A percentile compares a stretch with the other conserved stretches of the same genome.
phyloP scores from a whole-genome alignment of 116 monocot genomes.

The Iris pallida region DNA sequence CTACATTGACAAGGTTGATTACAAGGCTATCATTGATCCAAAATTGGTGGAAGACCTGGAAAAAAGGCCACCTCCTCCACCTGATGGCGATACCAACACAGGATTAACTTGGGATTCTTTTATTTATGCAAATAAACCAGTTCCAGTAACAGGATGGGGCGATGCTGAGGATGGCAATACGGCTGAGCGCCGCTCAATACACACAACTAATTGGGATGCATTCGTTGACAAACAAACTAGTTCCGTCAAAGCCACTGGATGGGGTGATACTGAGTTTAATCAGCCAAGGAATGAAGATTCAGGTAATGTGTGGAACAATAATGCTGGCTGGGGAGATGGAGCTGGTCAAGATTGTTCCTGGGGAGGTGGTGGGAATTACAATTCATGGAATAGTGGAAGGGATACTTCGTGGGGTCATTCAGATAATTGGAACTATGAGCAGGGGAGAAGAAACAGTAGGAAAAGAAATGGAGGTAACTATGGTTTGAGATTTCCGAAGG shows the following conservation, averaged over 20 bases:
- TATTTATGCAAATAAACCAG: not conserved
- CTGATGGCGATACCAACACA: not conserved
- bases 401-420: slow-evolving; percentile 6
- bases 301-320: slow-evolving; percentile 5
- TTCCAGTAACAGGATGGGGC: not conserved
- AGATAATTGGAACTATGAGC: slow-evolving; percentile 8
- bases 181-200: not conserved
- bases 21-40: slow-evolving; percentile 36
- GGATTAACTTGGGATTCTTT: not conserved
- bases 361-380: not conserved
- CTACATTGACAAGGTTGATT: slow-evolving; percentile 45
- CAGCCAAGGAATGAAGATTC: not conserved
- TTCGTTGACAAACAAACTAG: not conserved
- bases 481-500: slow-evolving; percentile 19
- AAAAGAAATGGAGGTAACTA: slow-evolving; percentile 22
- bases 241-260: not conserved
- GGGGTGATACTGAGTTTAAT: not conserved
- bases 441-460: slow-evolving; percentile 23
- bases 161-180: not conserved
- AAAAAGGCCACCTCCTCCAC: slow-evolving; percentile 1
- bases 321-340: slow-evolving; percentile 2
- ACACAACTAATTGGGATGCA: slow-evolving; percentile 1
- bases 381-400: not conserved
- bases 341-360: not conserved
- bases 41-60: slow-evolving; percentile 45